phyloP scores from a whole-genome alignment of 2,329 filamentous ascomycete genomes.

The Aspergillus puulaauensis region DNA sequence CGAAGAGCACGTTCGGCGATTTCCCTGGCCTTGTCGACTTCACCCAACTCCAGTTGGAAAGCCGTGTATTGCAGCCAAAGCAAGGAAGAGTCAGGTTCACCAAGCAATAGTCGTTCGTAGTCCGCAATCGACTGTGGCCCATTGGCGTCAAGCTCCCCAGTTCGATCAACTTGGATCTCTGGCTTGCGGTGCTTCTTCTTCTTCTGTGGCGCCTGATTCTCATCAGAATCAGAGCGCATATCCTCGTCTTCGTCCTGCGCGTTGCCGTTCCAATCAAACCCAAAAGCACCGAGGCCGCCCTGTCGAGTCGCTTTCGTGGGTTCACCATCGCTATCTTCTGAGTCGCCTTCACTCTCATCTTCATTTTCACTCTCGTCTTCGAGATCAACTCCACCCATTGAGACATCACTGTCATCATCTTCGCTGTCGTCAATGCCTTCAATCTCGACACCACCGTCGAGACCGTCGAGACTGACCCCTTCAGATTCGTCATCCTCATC shows the following conservation, averaged over 20 bases:
- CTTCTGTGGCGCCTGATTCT: constrained; percentile 51
- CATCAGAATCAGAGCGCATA: constrained; percentile 53
- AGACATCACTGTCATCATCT: constrained; percentile 32
- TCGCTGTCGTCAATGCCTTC: constrained; percentile 39
- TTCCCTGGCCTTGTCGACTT: constrained; percentile 82
- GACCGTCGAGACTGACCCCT: constrained; percentile 30
- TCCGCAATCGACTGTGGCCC: constrained; percentile 88
- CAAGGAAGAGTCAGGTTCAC: constrained; percentile 87
- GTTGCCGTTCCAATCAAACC: constrained; percentile 85
- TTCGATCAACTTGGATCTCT: constrained; percentile 81
- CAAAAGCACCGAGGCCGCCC: constrained; percentile 66
- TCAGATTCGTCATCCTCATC: constrained; percentile 46
- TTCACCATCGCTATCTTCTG: constrained; percentile 42
- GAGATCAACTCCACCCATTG: constrained; percentile 47
- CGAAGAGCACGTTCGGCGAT: constrained; percentile 87
- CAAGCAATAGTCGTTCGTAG: constrained; percentile 88
- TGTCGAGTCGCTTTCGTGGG: constrained; percentile 37
- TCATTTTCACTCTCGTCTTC: constrained; percentile 45
- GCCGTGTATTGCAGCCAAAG: constrained; percentile 98
- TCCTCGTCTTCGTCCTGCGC: constrained; percentile 52
- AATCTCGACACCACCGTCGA: constrained; percentile 32
- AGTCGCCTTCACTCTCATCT: constrained; percentile 47
- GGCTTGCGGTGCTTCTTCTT: constrained; percentile 75
- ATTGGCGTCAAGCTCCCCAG: constrained; percentile 83
- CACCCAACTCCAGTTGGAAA: constrained; percentile 91